Evolutionary conservation across 2,329 filamentous ascomycete species (phyloP).

Genomic region (Pseudogymnoascus sp.): DNA sequence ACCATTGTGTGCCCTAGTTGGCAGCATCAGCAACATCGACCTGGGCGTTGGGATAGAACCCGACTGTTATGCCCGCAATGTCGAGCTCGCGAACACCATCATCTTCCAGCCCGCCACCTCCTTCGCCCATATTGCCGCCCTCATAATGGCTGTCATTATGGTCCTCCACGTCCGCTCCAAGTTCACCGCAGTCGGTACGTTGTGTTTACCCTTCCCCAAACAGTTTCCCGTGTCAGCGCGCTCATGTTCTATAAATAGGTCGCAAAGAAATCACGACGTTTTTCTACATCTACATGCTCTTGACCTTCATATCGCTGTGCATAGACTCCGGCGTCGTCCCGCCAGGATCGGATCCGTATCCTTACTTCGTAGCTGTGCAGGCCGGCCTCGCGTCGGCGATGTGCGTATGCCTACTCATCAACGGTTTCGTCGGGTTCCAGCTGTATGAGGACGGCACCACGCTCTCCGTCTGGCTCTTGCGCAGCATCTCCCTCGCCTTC

Average conservation of each 20-base stretch:
- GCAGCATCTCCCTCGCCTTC: conserved; percentile 67
- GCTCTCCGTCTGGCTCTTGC: conserved; percentile 86
- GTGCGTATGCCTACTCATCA: conserved; percentile 84
- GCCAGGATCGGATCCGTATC: conserved; percentile 68
- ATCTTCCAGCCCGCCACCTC: conserved; percentile 92
- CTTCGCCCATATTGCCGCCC: conserved; percentile 82
- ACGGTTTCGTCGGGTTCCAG: conserved; percentile 97
- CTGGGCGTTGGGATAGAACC: conserved; percentile 72
- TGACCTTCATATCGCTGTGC: conserved; percentile 80
- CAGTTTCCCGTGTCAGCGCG: background rate
- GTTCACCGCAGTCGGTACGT: conserved; percentile 90
- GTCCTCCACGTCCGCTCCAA: conserved; percentile 94
- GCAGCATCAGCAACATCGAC: conserved; percentile 60
- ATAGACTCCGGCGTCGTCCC: conserved; percentile 90
- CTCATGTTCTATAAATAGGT: conserved; percentile 31
- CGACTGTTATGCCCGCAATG: conserved; percentile 86
- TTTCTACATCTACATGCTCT: conserved; percentile 92
- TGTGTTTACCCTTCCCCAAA: conserved; percentile 1
- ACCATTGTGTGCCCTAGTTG: conserved; percentile 80
- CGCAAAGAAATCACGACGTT: conserved; percentile 71
- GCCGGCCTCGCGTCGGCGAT: conserved; percentile 77
- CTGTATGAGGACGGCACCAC: conserved; percentile 95
- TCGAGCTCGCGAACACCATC: conserved; percentile 95
- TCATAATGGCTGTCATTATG: conserved; percentile 95
- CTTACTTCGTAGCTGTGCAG: conserved; percentile 87